Evolutionary conservation across 345 rosid genomes (phyloP), one percentile per base, ranked within the genome.

Genomic region (Boechera retrofracta): DNA sequence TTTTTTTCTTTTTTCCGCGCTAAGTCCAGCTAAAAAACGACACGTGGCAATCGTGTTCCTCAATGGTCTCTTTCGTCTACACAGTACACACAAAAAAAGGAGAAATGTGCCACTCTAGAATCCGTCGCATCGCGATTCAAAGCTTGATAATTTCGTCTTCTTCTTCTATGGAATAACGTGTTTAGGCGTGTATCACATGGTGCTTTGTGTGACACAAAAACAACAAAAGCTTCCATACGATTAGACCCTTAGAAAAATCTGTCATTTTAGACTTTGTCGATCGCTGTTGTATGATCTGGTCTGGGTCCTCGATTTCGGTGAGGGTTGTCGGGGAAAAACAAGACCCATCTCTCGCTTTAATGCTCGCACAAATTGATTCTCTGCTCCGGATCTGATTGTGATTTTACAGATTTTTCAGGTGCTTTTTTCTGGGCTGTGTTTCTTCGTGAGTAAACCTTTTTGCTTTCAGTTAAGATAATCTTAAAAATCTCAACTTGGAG

Each of bases 41-140:
- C 82, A 68, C 78, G 82, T 79, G 82, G 78, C 75, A 54, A 29
- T 33, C 13, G 44, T 67, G 68, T 64, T 78, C 77, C 55, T 72
- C 7, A 55, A 45, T 77, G 32, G 72, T 71, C 80, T 64, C 55
- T 35, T 64, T 71, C 38, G 81, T 45, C 47, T 28, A 7, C 61
- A 21, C 24, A 21, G 24, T 36, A 24, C 18, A 48, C 59, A 52
- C 29, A 38, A 28, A 6, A 6, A 16, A 49, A 49, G 11, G 29
- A 41, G 4, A 44, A 26, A 32, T 32, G 56, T 45, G 75, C 13
- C 75, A 69, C 75, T 62, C 64, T 10, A 24, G 51, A 67, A 61
- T 62, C 69, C 57, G 18, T 68, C 44, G 64, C 33, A 70, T 63
- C 31, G 33, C 69, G 47, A 60, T 69, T 68, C 47, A 69, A 68